Base-by-base conservation (phyloP, 352 stramenopile species). In the Lagenidium sp. region DNA sequence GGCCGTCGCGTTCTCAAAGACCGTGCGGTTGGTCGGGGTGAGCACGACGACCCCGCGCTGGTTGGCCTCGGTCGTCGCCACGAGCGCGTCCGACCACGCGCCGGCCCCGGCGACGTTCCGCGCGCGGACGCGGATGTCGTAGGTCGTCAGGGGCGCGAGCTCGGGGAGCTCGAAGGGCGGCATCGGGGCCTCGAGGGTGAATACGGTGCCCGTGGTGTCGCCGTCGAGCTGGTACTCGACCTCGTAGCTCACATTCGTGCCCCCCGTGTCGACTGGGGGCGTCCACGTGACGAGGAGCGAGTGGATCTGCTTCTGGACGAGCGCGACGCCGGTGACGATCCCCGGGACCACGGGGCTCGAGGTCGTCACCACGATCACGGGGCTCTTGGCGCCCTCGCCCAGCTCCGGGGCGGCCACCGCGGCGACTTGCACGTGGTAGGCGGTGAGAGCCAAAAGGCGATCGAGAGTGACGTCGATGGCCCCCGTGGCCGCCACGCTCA, bases 271-370 rank as follows among this genome's bases (percentile, higher is more conserved):
- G 23, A 55, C 50, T 0, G 69, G 58, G 0, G 47, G 53, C 4
- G 58, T 41, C 73, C 73, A 83, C 15, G 38, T 21, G 2, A 83
- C 46, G 4, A 50, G 12, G 6, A 85, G 22, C 0, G 69, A 72
- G 26, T 63, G 57, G 0, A 69, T 47, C 1, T 52, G 59, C 1
- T 45, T 44, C 11, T 50, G 18, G 1, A 24, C 30, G 7, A 80
- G 39, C 0, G 13, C 30, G 16, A 78, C 35, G 36, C 60, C 64
- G 25, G 60, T 68, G n/a, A 77, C 50, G 1, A 20, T 19, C 0
- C 69, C 68, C 4, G 73, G 73, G 22, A 53, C 18, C 0, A 59
- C 65, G n/a, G 69, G 44, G n/a, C 47, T 48, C 12, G 32, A 36
- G 5, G 63, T 82, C 4, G 47, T 41, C 5, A 69, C 57, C 16